A percentile compares a stretch with the other conserved stretches of the same genome.
Evolutionary conservation across 345 rosid genomes (phyloP).

Genomic region (Gossypium australe): DNA sequence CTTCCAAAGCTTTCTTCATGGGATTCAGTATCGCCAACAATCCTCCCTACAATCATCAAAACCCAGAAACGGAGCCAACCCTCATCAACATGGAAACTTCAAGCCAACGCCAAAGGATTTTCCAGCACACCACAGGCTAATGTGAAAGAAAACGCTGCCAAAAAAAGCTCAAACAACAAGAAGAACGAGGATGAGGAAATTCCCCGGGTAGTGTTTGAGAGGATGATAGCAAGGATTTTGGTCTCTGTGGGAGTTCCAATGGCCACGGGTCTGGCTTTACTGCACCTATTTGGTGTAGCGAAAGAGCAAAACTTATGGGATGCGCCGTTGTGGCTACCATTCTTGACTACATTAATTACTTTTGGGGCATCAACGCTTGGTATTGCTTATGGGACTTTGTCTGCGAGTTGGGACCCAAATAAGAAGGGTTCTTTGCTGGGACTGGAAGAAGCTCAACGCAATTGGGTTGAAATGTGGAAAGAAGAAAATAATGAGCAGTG

Average conservation of each 20-base stretch:
- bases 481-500: neutral
- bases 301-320: neutral
- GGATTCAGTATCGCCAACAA: neutral
- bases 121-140: neutral
- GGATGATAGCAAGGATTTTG: neutral
- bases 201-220: neutral
- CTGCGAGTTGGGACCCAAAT: neutral
- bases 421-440: neutral
- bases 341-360: neutral
- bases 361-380: slow-evolving; percentile 1
- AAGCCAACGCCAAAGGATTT: neutral
- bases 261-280: neutral
- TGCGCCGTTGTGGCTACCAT: neutral
- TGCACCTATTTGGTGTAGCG: neutral
- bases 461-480: slow-evolving; percentile 3
- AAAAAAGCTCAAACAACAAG: neutral
- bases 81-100: neutral
- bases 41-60: neutral
- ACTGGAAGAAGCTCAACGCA: neutral
- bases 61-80: neutral
- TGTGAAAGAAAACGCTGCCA: neutral
- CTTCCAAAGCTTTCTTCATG: neutral
- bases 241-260: neutral
- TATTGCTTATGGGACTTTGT: neutral
- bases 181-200: neutral